Evolutionary conservation across 1,284 basidiomycete genomes (phyloP), one percentile per base, ranked within the genome.

Genomic region (Rhodotorula mucilaginosa): DNA sequence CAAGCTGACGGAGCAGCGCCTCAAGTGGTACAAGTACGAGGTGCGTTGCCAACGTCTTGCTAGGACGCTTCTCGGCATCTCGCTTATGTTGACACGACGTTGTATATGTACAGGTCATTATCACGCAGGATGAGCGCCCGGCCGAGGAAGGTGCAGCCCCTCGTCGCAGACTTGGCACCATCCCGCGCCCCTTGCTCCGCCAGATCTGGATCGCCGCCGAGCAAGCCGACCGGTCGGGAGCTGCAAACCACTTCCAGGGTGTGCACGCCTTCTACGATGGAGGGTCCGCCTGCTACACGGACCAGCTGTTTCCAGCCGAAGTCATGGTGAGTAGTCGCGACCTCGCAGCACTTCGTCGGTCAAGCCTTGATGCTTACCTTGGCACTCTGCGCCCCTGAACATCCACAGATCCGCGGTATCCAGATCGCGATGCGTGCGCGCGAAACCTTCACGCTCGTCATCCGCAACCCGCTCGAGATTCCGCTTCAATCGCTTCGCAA

Each of bases 1-100:
- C 39, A 19, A 1, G 5, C 8, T 72, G n/a, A 26, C 58, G 19
- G 47, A 64, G 39, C 44, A 21, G 23, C 10, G 15, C 6, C 23
- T 4, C 2, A 23, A 1, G 0, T 74, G 72, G 72, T 71, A 34
- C 57, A 74, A 74, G 49, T 69, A 74, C 64, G 58, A 70, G 61
- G 72, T 64, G 29, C 13, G 69, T 6, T 34, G 18, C 12, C 39
- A 12, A 10, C 39, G 39, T 44, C 39, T 44, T 6, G 3, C 23
- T 23, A 2, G 2, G 2, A 1, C 57, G 0, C 12, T 29, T 19
- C 16, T 23, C 5, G 6, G 1, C 8, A 5, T 46, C n/a, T 8
- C 23, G 10, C 21, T 51, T 7, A 18, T 19, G 18, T 51, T 13
- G 1, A 16, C 1, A 21, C 16, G 16, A 23, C 19, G 23, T 12